Evolutionary conservation across 352 stramenopile genomes (phyloP).

Genomic region (Elongisporangium anandrum): DNA sequence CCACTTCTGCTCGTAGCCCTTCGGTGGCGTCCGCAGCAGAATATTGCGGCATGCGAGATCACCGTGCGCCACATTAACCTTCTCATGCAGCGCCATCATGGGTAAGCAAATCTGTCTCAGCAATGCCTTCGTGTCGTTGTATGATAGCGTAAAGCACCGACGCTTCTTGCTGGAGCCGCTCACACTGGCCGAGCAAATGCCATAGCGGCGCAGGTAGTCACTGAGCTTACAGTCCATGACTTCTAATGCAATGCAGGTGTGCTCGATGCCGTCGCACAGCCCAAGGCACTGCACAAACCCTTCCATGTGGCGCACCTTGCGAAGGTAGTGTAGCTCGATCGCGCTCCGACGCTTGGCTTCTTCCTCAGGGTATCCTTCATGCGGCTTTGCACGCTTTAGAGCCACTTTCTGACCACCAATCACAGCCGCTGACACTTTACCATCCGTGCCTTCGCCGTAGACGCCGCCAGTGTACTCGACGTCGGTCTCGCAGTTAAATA

Average conservation of each 20-base stretch:
- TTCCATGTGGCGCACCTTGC: constrained; percentile 65
- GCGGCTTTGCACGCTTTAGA: constrained; percentile 76
- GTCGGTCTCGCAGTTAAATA: constrained; percentile 81
- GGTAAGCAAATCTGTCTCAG: constrained; percentile 71
- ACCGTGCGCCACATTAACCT: constrained; percentile 75
- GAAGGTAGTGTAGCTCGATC: constrained; percentile 77
- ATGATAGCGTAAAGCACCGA: constrained; percentile 54
- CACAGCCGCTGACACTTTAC: constrained; percentile 70
- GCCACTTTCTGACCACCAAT: constrained; percentile 78
- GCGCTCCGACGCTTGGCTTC: constrained; percentile 79
- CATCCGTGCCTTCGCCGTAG: constrained; percentile 83
- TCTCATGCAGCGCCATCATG: constrained; percentile 78
- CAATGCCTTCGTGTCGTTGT: constrained; percentile 47
- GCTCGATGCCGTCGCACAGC: constrained; percentile 76
- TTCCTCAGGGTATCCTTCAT: constrained; percentile 67
- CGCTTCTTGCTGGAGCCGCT: constrained; percentile 19
- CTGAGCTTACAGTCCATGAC: constrained; percentile 89
- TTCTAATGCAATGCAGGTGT: constrained; percentile 82
- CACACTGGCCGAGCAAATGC: constrained; percentile 23
- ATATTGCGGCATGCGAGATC: constrained; percentile 86
- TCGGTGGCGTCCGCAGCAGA: constrained; percentile 69
- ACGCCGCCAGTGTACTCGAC: constrained; percentile 79
- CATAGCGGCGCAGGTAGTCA: constrained; percentile 76
- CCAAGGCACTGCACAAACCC: constrained; percentile 82
- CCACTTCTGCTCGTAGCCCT: constrained; percentile 79